phyloP scores from a whole-genome alignment of 768 basidiomycete species.

The Neoboletus brunneissimus region DNA sequence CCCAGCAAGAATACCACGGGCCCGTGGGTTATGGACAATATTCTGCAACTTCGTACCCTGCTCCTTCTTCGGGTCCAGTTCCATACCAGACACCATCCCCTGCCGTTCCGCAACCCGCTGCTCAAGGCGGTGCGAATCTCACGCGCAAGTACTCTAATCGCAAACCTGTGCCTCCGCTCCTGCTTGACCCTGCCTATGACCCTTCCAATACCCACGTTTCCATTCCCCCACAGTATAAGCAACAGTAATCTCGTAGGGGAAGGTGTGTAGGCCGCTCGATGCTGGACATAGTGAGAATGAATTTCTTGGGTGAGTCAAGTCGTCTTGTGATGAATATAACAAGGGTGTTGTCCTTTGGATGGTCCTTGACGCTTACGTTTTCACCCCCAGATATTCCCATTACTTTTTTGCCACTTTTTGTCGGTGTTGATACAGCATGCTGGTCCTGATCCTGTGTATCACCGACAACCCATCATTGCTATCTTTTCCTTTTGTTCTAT shows the following conservation, averaged over 20 bases:
- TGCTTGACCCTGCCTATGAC: constrained; percentile 20
- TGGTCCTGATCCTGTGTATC: constrained; percentile 6
- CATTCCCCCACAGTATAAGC: constrained; percentile 21
- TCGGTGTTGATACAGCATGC: constrained; percentile 1
- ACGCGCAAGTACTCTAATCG: constrained; percentile 35
- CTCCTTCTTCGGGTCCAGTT: constrained; percentile 4
- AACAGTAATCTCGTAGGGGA: not conserved
- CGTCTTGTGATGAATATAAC: not conserved
- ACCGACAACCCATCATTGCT: constrained; percentile 11
- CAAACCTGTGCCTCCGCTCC: constrained; percentile 32
- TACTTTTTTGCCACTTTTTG: not conserved
- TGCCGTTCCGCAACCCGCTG: constrained; percentile 8
- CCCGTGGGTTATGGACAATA: constrained; percentile 24
- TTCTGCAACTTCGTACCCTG: constrained; percentile 6
- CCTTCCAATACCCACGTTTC: constrained; percentile 23
- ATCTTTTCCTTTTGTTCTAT: not conserved
- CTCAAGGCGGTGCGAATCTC: constrained; percentile 30
- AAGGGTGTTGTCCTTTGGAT: constrained; percentile 1
- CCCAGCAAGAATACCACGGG: constrained; percentile 20
- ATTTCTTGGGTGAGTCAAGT: constrained; percentile 5
- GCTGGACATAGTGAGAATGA: not conserved
- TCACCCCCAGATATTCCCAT: constrained; percentile 2
- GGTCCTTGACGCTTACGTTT: not conserved
- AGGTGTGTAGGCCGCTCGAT: not conserved
- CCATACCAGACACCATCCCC: constrained; percentile 15